Evolutionary conservation across 805 yeast genomes (phyloP), one percentile per base, ranked within the genome.

Genomic region (Starmerella ratchasimensis): DNA sequence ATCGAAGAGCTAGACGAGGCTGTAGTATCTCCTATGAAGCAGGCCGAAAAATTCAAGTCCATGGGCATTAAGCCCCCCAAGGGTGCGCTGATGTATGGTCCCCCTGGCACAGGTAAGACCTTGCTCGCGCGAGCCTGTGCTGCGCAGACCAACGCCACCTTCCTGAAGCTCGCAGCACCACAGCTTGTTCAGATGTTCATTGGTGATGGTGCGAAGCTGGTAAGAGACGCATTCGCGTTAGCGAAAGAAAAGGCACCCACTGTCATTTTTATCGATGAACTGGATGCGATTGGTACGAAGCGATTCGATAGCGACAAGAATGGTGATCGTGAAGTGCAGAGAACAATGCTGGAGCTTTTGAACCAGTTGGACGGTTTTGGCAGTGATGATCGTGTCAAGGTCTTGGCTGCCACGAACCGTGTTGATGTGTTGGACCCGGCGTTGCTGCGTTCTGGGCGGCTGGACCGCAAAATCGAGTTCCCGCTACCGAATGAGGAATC

Each of bases 351-450:
- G 73, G 99, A 90, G 62, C 69, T 90, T 55, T 72, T 90, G 55
- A 90, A 90, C 62, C 98, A 90, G 64, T 69, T 90, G 61, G 99
- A 90, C 64, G 99, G 99, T 34, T 90, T 90, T 56, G 94, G 93
- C 23, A 80, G 94, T 18, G 97, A 90, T 61, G 98, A 90, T 56
- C 69, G 96, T 48, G 98, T 90, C 39, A 90, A 90, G 62, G 97
- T 90, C 31, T 69, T 90, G 47, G 97, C 97, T 11, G 99, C 99
- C 29, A 90, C 99, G 3, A 90, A 90, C 60, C 78, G 98, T 67
- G 96, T 90, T 28, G 99, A 90, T 57, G 93, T 86, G 11, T 68
- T 90, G 52, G 99, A 90, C 64, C 99, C 98, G n/a, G 99, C 99
- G 2, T 65, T 90, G 55, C 68, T 90, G 54, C 79, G 99, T 68